A percentile compares a stretch with the other conserved stretches of the same genome.
phyloP scores from a whole-genome alignment of 768 basidiomycete genomes.

The Tricholoma flavovirens region DNA sequence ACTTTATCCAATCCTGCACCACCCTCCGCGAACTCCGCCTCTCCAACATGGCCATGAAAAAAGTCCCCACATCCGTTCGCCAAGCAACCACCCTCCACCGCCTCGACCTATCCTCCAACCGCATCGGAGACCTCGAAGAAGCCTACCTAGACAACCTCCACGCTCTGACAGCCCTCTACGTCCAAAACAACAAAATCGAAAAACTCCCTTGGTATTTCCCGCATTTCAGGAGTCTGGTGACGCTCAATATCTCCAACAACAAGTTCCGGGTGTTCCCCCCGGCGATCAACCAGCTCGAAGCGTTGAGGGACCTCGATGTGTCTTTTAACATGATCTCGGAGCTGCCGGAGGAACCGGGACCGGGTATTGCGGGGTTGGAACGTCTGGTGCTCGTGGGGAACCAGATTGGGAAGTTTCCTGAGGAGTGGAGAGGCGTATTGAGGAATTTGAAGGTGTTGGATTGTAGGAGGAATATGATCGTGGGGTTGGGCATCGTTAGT shows the following conservation, averaged over 20 bases:
- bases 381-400: slow-evolving; percentile 84
- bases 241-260: slow-evolving; percentile 94
- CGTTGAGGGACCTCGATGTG: slow-evolving; percentile 81
- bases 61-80: slow-evolving; percentile 79
- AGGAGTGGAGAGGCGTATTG: slow-evolving; percentile 38
- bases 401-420: slow-evolving; percentile 65
- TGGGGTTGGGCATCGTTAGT: slow-evolving; percentile 65
- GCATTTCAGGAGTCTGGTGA: slow-evolving; percentile 60
- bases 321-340: slow-evolving; percentile 89
- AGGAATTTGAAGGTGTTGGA: slow-evolving; percentile 66
- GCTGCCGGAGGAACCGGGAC: slow-evolving; percentile 76
- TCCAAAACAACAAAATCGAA: slow-evolving; percentile 91
- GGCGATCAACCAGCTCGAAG: slow-evolving; percentile 66
- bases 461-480: slow-evolving; percentile 79
- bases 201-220: slow-evolving; percentile 83
- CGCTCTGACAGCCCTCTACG: slow-evolving; percentile 58
- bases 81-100: slow-evolving; percentile 68
- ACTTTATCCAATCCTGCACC: slow-evolving; percentile 89
- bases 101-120: slow-evolving; percentile 88
- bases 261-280: slow-evolving; percentile 74
- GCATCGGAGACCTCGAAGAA: slow-evolving; percentile 84
- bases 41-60: slow-evolving; percentile 91
- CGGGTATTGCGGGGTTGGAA: slow-evolving; percentile 55
- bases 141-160: slow-evolving; percentile 75
- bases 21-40: slow-evolving; percentile 80